phyloP scores from a whole-genome alignment of 768 basidiomycete species.

The Sporobolomyces roseus region DNA sequence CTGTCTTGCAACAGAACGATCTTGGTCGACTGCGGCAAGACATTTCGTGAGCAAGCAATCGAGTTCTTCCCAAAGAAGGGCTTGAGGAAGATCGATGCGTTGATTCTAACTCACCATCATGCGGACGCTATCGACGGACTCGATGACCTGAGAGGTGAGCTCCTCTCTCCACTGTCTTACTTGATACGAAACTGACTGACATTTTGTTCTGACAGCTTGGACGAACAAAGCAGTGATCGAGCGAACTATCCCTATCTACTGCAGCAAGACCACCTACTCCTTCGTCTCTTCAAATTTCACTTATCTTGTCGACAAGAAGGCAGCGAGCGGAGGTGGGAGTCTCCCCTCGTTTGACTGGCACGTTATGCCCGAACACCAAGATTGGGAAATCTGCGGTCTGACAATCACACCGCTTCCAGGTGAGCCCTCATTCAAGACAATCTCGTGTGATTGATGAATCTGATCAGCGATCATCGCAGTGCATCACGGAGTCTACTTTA shows the following conservation, averaged over 20 bases:
- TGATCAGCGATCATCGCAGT: not conserved
- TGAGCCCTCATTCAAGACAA: not conserved
- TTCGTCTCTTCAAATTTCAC: slow-evolving; percentile 66
- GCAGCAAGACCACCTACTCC: slow-evolving; percentile 60
- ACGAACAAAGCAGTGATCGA: slow-evolving; percentile 65
- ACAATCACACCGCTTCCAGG: slow-evolving; percentile 45
- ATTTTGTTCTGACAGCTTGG: slow-evolving; percentile 64
- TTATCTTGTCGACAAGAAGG: slow-evolving; percentile 72
- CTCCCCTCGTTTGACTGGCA: slow-evolving; percentile 80
- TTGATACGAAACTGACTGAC: too few species aligned
- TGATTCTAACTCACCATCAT: slow-evolving; percentile 65
- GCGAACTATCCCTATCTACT: slow-evolving; percentile 67
- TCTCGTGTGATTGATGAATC: not conserved
- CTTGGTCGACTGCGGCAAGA: slow-evolving; percentile 44
- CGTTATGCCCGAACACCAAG: slow-evolving; percentile 56
- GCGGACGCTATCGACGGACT: slow-evolving; percentile 73
- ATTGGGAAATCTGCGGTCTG: slow-evolving; percentile 44
- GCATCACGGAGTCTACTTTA: slow-evolving; percentile 24
- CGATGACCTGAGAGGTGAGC: slow-evolving; percentile 73
- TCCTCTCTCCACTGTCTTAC: not conserved
- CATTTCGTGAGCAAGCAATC: slow-evolving; percentile 41
- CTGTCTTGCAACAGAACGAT: slow-evolving; percentile 13
- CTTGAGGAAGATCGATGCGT: slow-evolving; percentile 64
- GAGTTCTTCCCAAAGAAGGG: slow-evolving; percentile 37
- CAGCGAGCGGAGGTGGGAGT: slow-evolving; percentile 59